These are phyloP conservation scores for Lachnellula suecica DNA, from an alignment of 2,329 filamentous ascomycete species.

Conservation along the genomic window DNA sequence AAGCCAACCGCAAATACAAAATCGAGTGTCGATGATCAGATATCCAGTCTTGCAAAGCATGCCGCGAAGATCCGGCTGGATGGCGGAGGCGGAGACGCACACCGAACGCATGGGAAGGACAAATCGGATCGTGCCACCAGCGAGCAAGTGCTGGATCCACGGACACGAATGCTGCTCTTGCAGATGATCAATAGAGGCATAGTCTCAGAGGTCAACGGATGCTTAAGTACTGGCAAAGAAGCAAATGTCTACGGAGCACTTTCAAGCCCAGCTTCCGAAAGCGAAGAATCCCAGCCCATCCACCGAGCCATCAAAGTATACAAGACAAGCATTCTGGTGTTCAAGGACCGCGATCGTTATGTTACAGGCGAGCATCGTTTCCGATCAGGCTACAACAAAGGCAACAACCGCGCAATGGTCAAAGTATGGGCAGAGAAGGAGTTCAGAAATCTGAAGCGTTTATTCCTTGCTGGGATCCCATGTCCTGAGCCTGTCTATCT, in stretches of 20 bases:
- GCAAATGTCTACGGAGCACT: slow-evolving; percentile 96
- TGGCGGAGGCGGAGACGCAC: slow-evolving; percentile 54
- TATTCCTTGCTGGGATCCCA: slow-evolving; percentile 81
- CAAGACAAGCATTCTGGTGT: slow-evolving; percentile 96
- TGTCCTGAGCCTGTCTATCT: slow-evolving; percentile 88
- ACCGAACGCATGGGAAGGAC: slow-evolving; percentile 67
- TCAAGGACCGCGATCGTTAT: slow-evolving; percentile 97
- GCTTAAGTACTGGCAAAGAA: slow-evolving; percentile 95
- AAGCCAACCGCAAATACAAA: slow-evolving; percentile 78
- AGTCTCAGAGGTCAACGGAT: slow-evolving; percentile 89
- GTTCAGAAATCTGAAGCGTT: slow-evolving; percentile 86
- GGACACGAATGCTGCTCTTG: slow-evolving; percentile 91
- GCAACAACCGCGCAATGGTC: slow-evolving; percentile 94
- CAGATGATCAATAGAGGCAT: slow-evolving; percentile 94
- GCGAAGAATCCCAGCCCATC: slow-evolving; percentile 47
- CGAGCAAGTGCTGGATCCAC: slow-evolving; percentile 91
- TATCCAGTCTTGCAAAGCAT: slow-evolving; percentile 80
- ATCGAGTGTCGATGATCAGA: slow-evolving; percentile 81
- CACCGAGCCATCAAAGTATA: slow-evolving; percentile 97
- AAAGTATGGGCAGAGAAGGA: slow-evolving; percentile 99
- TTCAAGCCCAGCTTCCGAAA: slow-evolving; percentile 53
- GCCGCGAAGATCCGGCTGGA: slow-evolving; percentile 83
- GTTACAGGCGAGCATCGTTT: slow-evolving; percentile 94
- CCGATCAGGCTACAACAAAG: slow-evolving; percentile 87
- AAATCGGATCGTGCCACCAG: slow-evolving; percentile 91